Conservation (phyloP, 1,284 basidiomycete species). For the Athelia sp. region DNA sequence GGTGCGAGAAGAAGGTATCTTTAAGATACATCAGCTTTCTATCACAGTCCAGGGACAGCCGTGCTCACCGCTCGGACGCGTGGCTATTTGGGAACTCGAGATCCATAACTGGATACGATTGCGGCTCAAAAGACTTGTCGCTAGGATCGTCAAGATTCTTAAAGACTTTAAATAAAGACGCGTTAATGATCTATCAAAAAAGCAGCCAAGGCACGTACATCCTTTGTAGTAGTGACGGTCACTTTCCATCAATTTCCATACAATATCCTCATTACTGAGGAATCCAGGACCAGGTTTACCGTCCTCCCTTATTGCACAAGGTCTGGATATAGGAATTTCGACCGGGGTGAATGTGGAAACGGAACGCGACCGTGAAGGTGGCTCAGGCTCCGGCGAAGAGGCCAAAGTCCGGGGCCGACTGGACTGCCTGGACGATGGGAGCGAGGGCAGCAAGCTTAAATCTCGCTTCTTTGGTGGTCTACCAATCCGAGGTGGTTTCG, state of each 20-base stretch:
- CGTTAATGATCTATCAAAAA: neutral
- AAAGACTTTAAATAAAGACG: constrained; percentile 28
- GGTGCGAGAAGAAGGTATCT: constrained; percentile 71
- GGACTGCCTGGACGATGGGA: constrained; percentile 32
- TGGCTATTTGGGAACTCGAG: constrained; percentile 69
- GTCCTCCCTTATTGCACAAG: constrained; percentile 47
- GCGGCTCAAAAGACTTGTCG: constrained; percentile 56
- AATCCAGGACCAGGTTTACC: constrained; percentile 46
- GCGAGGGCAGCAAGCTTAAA: constrained; percentile 27
- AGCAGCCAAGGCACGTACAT: constrained; percentile 39
- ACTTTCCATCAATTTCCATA: constrained; percentile 50
- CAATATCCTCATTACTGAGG: constrained; percentile 57
- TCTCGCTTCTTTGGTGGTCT: constrained; percentile 22
- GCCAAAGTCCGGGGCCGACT: constrained; percentile 31
- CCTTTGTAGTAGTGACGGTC: constrained; percentile 39
- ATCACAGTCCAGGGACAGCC: constrained; percentile 3
- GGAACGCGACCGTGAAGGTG: constrained; percentile 45
- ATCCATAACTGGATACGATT: constrained; percentile 49
- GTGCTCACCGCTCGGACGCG: constrained; percentile 55
- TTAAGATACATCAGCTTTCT: neutral
- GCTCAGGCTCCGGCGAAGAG: constrained; percentile 39
- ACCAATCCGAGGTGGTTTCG: neutral
- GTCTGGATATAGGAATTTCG: constrained; percentile 23
- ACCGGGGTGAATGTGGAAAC: constrained; percentile 35
- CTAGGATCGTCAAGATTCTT: constrained; percentile 51